phyloP scores from a whole-genome alignment of 352 stramenopile genomes.

The Globisporangium heterothallicum region DNA sequence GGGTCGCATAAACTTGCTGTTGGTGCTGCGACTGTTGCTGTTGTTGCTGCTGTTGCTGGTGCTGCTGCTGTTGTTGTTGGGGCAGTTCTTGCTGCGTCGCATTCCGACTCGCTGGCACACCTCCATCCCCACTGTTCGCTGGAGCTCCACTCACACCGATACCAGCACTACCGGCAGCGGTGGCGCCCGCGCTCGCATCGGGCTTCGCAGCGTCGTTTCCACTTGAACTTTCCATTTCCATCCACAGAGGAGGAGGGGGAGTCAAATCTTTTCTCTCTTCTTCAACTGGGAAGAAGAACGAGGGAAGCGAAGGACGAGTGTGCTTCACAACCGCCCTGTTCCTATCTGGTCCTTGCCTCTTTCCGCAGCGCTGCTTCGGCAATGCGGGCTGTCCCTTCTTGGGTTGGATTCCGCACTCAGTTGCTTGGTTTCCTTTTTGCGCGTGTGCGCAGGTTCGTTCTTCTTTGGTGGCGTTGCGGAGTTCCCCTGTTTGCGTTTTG shows the following conservation, averaged over 20 bases:
- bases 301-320: background rate
- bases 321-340: too few relatives aligned
- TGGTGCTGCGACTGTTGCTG: background rate
- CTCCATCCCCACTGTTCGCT: background rate
- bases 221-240: background rate
- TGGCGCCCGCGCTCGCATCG: too few relatives aligned
- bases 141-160: background rate
- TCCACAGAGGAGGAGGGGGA: too few relatives aligned
- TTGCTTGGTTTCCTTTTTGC: background rate
- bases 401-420: too few relatives aligned
- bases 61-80: background rate
- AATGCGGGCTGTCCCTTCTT: background rate
- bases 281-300: background rate
- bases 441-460: background rate
- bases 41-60: constrained; percentile 1
- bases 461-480: background rate
- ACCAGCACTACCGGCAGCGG: too few relatives aligned
- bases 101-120: background rate
- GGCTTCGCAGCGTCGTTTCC: background rate
- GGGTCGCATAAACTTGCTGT: constrained; percentile 1
- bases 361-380: too few relatives aligned
- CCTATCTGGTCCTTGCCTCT: too few relatives aligned
- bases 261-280: too few relatives aligned
- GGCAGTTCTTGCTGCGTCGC: background rate
- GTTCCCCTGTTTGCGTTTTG: too few relatives aligned